phyloP scores from a whole-genome alignment of 1,284 basidiomycete genomes.

The Coniferiporia sulphurascens region DNA sequence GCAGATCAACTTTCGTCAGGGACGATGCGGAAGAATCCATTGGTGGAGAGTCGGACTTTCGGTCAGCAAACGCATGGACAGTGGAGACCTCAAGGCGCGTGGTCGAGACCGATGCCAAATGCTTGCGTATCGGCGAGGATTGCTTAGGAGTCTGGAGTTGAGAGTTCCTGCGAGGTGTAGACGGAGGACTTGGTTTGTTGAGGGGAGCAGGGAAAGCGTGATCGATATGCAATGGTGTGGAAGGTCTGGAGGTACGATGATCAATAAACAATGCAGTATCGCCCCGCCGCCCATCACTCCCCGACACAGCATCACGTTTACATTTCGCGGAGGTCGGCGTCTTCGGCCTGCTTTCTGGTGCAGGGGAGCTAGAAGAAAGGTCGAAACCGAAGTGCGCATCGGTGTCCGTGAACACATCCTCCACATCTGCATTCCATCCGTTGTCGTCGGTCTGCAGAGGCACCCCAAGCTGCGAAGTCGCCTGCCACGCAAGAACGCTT shows the following conservation, averaged over 20 bases:
- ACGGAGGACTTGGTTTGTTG: background rate
- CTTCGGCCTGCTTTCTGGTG: constrained; percentile 13
- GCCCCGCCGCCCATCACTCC: background rate
- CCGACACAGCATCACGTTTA: background rate
- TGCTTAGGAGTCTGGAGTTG: background rate
- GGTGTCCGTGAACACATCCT: background rate
- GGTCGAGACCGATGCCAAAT: background rate
- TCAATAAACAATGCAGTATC: background rate
- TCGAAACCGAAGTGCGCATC: constrained; percentile 27
- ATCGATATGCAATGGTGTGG: background rate
- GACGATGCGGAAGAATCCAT: constrained; percentile 8
- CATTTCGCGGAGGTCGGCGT: background rate
- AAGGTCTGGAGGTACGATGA: background rate
- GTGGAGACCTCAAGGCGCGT: background rate
- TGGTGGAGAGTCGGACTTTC: background rate
- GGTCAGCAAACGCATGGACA: background rate
- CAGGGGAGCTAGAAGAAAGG: constrained; percentile 3
- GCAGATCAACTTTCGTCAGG: constrained; percentile 7
- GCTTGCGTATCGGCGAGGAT: background rate
- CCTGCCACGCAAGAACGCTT: constrained; percentile 40
- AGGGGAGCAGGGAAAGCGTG: background rate
- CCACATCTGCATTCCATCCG: background rate
- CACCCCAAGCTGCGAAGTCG: constrained; percentile 21
- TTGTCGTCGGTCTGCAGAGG: constrained; percentile 4
- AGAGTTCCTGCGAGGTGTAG: background rate